phyloP scores from a whole-genome alignment of 2,329 filamentous ascomycete genomes.

The Trichoderma harzianum region DNA sequence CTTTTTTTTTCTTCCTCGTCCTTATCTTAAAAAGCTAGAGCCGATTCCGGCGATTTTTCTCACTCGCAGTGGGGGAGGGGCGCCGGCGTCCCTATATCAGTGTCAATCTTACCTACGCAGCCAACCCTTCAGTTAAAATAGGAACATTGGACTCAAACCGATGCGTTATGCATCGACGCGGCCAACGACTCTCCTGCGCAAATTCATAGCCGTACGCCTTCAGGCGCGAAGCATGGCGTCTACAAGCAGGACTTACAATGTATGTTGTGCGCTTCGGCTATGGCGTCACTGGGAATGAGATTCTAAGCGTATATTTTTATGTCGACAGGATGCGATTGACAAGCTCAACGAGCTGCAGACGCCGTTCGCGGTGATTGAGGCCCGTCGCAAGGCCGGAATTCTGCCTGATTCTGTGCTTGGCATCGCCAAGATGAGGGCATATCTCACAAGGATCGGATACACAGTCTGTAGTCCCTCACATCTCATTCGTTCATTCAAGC shows the following conservation, averaged over 20 bases:
- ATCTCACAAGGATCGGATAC: conserved; percentile 75
- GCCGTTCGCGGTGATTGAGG: conserved; percentile 77
- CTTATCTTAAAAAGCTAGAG: not conserved
- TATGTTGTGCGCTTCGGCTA: conserved; percentile 15
- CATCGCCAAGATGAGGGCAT: conserved; percentile 70
- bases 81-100: not conserved
- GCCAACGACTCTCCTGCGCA: conserved; percentile 24
- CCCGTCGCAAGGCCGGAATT: conserved; percentile 70
- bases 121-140: not conserved
- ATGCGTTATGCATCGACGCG: conserved; percentile 35
- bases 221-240: conserved; percentile 29
- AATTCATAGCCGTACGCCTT: conserved; percentile 21
- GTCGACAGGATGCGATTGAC: conserved; percentile 72
- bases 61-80: not conserved
- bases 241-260: conserved; percentile 34
- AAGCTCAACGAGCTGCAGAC: conserved; percentile 88
- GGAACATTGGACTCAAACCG: conserved; percentile 19
- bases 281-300: not conserved
- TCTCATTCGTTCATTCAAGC: not conserved
- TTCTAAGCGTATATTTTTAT: not conserved
- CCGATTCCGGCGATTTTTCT: conserved; percentile 15
- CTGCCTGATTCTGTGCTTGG: conserved; percentile 67
- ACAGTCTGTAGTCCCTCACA: conserved; percentile 39
- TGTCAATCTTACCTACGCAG: not conserved
- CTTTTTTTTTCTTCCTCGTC: not conserved